Evolutionary conservation across 2,329 filamentous ascomycete genomes (phyloP), one percentile per base, ranked within the genome.

Genomic region (Hypoxylon sp.): DNA sequence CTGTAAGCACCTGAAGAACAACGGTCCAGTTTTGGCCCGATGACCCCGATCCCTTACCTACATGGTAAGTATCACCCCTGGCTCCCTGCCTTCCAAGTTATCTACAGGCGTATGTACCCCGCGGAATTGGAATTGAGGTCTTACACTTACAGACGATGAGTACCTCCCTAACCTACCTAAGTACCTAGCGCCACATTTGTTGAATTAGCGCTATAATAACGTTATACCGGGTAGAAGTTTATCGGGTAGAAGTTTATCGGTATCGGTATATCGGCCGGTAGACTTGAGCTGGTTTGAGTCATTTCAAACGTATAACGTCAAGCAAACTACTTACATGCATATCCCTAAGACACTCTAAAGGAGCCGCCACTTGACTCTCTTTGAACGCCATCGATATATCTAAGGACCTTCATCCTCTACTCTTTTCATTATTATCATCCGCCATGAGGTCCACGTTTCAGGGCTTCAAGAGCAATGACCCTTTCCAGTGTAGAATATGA

Each of bases 401-500:
- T 3, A 39, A n/a, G 5, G 6, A 41, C 13, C 34, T 17, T 22
- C n/a, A 4, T 6, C 5, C 30, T 24, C 6, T 4, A n/a, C n/a
- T 8, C 20, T 11, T 56, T 26, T n/a, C 44, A 19, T 7, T n/a
- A 19, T 2, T n/a, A 19, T 41, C 37, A 20, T 52, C 34, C 56
- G 64, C 56, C 62, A 66, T 62, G 64, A 68, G 50, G 59, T 58
- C 65, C 65, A 60, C 60, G n/a, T 32, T 32, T 39, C 52, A 43
- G 56, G 57, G 51, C 54, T 13, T 67, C 59, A 65, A 41, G 34
- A 54, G 50, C 59, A 67, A 67, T 69, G 63, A 19, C 53, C 51
- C n/a, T 53, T 52, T 46, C 15, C 41, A 47, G 30, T 59, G 68
- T 60, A 68, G 64, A 73, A 47, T 50, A 76, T 75, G 73, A 62